Evolutionary conservation across 306 rosid genomes (phyloP).

Genomic region (Datisca glomerata): DNA sequence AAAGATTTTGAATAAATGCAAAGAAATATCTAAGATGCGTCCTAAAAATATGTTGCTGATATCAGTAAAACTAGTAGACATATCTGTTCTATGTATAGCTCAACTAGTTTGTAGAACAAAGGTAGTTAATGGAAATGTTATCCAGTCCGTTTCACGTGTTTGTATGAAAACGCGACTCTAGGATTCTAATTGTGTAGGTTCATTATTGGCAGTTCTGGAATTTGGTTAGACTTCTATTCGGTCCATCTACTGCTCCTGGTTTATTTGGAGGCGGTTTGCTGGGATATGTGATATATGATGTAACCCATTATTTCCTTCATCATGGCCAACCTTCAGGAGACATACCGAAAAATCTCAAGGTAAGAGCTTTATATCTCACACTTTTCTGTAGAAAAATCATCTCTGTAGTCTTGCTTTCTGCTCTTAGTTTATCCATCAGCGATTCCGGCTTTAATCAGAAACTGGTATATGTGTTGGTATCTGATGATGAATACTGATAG

Average conservation of each 20-base stretch:
- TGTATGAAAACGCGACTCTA: too few species aligned
- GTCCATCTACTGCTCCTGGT: conserved; percentile 73
- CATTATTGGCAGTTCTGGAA: conserved; percentile 66
- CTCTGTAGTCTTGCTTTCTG: neutral
- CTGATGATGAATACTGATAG: neutral
- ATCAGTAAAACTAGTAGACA: too few species aligned
- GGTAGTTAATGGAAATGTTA: neutral
- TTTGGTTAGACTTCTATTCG: conserved; percentile 49
- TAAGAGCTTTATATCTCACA: conserved; percentile 2
- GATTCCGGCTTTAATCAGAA: neutral
- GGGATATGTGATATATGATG: conserved; percentile 93
- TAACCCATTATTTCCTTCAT: conserved; percentile 90
- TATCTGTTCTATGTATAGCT: too few species aligned
- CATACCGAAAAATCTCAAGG: conserved; percentile 61
- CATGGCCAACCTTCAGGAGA: conserved; percentile 73
- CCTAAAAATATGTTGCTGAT: too few species aligned
- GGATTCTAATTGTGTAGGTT: neutral
- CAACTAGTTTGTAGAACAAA: neutral
- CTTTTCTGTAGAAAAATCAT: neutral
- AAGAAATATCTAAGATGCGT: too few species aligned
- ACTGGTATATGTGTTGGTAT: neutral
- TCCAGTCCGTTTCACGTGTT: too few species aligned
- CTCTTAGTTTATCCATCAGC: too few species aligned
- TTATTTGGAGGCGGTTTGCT: conserved; percentile 82
- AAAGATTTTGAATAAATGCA: too few species aligned